Evolutionary conservation across 306 rosid genomes (phyloP), one percentile per base, ranked within the genome.

Genomic region (Glycine latifolia): DNA sequence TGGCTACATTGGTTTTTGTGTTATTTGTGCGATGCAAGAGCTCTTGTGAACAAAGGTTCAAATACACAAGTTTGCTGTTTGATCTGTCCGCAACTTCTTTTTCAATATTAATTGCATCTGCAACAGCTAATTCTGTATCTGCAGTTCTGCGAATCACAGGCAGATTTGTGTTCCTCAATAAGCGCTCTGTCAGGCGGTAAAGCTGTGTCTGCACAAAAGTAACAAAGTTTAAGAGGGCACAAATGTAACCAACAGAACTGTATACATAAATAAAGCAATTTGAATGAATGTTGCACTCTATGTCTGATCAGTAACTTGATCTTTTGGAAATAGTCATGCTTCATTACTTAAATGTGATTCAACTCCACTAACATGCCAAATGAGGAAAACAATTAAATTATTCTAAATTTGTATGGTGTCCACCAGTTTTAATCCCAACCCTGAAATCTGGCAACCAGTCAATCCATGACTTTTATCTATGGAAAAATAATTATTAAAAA

Each of bases 81-180:
- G 99, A 93, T 83, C 88, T 87, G 85, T 93, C 97, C 72, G 92
- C 97, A 86, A 93, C 90, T 78, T 78, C 98, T 83, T 88, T 96
- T 86, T 96, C 97, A 72, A 96, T 92, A 87, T 93, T 96, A 84
- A 88, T 59, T 67, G 97, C 98, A 92, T 96, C 99, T 46, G 97
- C 98, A 84, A 96, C 91, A 7, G 99, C 98, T 56, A 95, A 90
- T 86, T 95, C 99, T 56, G 97, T 92, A 73, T 88, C 88, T 39
- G 94, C 99, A 79, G 92, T 87, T 91, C 97, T 89, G 76, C 90
- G 62, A 76, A 95, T 89, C 77, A 84, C 91, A 0, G 86, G 72
- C 75, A 92, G 87, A 87, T 92, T 91, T 80, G 89, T 83, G 77
- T 89, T 93, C 90, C 84, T 95, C 88, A 95, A 80, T 56, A 95